These are phyloP conservation scores for Sclerotinia borealis DNA, from an alignment of 2,329 filamentous ascomycete species.

Conservation along the genomic window DNA sequence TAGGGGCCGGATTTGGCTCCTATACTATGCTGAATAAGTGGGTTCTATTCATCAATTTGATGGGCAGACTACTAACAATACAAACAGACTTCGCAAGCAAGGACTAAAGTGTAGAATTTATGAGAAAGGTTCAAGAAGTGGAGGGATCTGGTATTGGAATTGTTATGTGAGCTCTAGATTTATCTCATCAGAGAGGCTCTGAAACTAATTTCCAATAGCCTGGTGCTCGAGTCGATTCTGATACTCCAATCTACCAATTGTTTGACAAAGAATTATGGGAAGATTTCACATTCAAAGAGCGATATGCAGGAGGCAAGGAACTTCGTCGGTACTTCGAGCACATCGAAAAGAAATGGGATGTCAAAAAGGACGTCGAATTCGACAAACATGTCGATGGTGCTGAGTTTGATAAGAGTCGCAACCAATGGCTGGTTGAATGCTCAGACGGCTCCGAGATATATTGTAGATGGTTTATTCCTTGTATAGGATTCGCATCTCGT, in stretches of 20 bases:
- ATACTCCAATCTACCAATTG: slow-evolving; percentile 38
- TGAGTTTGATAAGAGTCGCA: slow-evolving; percentile 33
- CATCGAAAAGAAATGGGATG: slow-evolving; percentile 46
- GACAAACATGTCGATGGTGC: slow-evolving; percentile 37
- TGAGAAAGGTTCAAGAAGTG: slow-evolving; percentile 46
- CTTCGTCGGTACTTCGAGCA: slow-evolving; percentile 54
- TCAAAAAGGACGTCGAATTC: slow-evolving; percentile 42
- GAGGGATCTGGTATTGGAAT: slow-evolving; percentile 44
- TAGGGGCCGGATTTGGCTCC: slow-evolving; percentile 30
- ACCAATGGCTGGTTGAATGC: slow-evolving; percentile 38
- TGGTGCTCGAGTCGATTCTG: slow-evolving; percentile 41
- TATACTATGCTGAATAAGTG: slow-evolving; percentile 21
- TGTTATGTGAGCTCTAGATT: slow-evolving; percentile 31
- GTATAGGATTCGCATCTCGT: slow-evolving; percentile 26
- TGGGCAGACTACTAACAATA: slow-evolving; percentile 19
- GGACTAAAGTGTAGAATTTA: slow-evolving; percentile 45
- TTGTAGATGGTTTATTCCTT: slow-evolving; percentile 23
- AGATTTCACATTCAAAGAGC: slow-evolving; percentile 51
- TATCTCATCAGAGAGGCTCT: neutral
- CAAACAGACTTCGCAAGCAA: slow-evolving; percentile 38
- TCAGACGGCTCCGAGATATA: slow-evolving; percentile 31
- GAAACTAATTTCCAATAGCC: slow-evolving; percentile 32
- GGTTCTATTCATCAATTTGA: slow-evolving; percentile 34
- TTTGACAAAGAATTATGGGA: slow-evolving; percentile 39
- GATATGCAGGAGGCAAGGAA: slow-evolving; percentile 47